Percentiles rank a stretch among this genome's conserved stretches.
Evolutionary conservation across 768 basidiomycete species (phyloP).

Genomic region (Mycena amicta): DNA sequence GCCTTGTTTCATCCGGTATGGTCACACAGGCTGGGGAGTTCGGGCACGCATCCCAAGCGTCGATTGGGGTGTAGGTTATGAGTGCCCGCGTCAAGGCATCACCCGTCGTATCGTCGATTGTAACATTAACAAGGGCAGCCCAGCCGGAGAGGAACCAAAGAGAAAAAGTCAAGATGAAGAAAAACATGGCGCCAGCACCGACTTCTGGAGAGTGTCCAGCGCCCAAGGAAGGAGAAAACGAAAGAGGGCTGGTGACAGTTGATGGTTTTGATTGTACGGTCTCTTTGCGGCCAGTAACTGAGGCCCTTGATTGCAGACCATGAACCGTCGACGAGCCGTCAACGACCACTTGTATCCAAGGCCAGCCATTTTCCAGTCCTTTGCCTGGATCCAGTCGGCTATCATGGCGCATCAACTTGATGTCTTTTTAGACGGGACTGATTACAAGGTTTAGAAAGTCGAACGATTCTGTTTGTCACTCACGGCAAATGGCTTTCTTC

Average conservation of each 20-base stretch:
- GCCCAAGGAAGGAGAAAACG: slow-evolving; percentile 3
- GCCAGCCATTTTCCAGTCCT: no score
- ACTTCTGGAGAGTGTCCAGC: slow-evolving; percentile 19
- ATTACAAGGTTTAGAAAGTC: no score
- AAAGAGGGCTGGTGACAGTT: slow-evolving; percentile 2
- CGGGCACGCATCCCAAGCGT: slow-evolving; percentile 34
- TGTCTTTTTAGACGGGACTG: no score
- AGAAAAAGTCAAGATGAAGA: slow-evolving; percentile 10
- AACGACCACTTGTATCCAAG: no score
- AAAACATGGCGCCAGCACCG: slow-evolving; percentile 17
- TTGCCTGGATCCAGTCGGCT: no score
- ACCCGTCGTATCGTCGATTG: slow-evolving; percentile 44
- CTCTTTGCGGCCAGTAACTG: no score
- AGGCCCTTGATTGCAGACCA: no score
- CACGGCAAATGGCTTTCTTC: slow-evolving; percentile 40
- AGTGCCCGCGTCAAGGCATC: slow-evolving; percentile 31
- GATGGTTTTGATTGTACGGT: background rate
- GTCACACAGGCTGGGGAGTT: slow-evolving; percentile 26
- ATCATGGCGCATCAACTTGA: no score
- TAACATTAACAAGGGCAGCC: slow-evolving; percentile 35
- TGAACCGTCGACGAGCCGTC: no score
- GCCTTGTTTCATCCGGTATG: slow-evolving; percentile 21
- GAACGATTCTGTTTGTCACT: background rate
- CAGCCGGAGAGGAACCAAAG: slow-evolving; percentile 11
- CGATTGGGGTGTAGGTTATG: slow-evolving; percentile 35